Evolutionary conservation across 257 asterid genomes (phyloP), one percentile per base, ranked within the genome.

Genomic region (Linderniella brevidens): DNA sequence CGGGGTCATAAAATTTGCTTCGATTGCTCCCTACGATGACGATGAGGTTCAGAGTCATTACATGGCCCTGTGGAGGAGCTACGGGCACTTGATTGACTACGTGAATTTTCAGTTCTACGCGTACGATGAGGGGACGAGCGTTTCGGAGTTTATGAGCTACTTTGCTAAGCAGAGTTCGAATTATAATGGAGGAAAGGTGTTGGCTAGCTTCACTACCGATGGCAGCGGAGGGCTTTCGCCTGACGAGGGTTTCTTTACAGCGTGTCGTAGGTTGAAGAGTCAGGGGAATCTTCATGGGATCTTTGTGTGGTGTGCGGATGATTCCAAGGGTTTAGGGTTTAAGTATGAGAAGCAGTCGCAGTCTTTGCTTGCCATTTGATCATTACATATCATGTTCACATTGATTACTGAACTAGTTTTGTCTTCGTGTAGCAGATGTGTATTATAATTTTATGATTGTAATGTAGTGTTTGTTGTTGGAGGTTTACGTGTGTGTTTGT

Each of bases 261-360:
- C 94, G 49, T 78, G 82, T 51, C 58, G 56, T 50, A 54, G 29
- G 35, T 70, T 82, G 53, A 65, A 63, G 40, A 50, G 59, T 17
- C 60, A 65, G 44, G 79, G 79, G 47, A 78, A 82, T 29, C 92
- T 82, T 64, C 68, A 68, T 13, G 94, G 94, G 48, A 82, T 78
- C 63, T 82, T 82, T 57, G 66, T 82, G 52, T 78, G 92, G 92
- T 76, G 86, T 37, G 94, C 94, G 17, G 94, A 78, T 65, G 79
- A 82, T 52, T 82, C 94, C 17, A 71, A 63, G 81, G 58, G 69
- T 67, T 64, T 47, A 19, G 52, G 68, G 35, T 82, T 78, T 58
- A 16, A 4, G 37, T 65, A 73, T 41, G 92, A 78, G 65, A 71
- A 37, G 51, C 69, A 63, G 59, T 60, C 94, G 37, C 94, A 78